A percentile compares a stretch with the other conserved stretches of the same genome.
Evolutionary conservation across 345 rosid genomes (phyloP).

Genomic region (Alliaria petiolata): DNA sequence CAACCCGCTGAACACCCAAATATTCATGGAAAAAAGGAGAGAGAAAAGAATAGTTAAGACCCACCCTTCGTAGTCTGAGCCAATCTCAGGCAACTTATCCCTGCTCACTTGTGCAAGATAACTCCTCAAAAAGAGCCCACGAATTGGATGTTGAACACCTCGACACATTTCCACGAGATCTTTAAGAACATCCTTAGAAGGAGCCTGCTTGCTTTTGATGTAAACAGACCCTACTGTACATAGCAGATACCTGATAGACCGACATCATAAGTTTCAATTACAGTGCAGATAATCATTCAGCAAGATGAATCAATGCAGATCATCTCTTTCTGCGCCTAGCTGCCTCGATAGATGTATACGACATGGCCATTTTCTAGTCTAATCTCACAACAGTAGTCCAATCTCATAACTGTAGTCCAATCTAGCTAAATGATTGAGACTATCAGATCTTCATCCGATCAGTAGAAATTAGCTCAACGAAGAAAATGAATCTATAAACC

Average conservation of each 20-base stretch:
- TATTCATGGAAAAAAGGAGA: not conserved
- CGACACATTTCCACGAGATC: constrained; percentile 96
- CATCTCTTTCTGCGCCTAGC: constrained; percentile 1
- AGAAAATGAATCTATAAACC: not conserved
- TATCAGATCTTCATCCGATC: constrained; percentile 1
- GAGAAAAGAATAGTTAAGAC: constrained; percentile 8
- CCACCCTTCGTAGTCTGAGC: constrained; percentile 81
- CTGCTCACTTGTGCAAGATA: constrained; percentile 89
- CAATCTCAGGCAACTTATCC: constrained; percentile 80
- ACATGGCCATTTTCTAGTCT: not conserved
- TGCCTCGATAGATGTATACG: not conserved
- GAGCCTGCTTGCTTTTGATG: constrained; percentile 84
- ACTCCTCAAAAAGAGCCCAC: constrained; percentile 88
- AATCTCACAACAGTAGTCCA: not conserved
- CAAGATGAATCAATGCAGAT: not conserved
- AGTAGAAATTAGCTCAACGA: not conserved
- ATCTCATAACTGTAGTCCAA: not conserved
- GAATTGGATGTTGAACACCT: constrained; percentile 84
- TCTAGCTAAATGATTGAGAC: not conserved
- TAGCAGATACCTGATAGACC: constrained; percentile 64
- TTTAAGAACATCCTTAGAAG: constrained; percentile 74
- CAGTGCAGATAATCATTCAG: not conserved
- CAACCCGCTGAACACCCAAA: not conserved
- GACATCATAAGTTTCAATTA: constrained; percentile 1
- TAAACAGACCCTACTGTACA: constrained; percentile 92